Base-by-base conservation (phyloP, 2,329 filamentous ascomycete genomes). In the Aspergillus eucalypticola region DNA sequence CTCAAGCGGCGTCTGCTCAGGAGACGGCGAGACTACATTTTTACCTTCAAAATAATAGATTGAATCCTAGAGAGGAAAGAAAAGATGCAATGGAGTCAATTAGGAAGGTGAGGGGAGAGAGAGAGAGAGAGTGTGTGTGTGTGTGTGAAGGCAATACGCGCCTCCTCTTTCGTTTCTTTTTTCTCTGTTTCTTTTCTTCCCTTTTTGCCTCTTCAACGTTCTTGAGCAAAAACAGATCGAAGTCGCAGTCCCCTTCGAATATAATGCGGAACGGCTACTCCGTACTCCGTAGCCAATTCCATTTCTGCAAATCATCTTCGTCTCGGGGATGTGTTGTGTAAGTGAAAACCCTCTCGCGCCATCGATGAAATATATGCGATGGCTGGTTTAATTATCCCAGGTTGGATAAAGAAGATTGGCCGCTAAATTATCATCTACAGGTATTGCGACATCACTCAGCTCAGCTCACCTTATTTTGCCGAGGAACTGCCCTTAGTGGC, bases 401-500 rank as follows among this genome's bases (percentile, higher is more conserved):
- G n/a, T 42, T 19, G n/a, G 17, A 17, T 19, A 8, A 19, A 11
- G 6, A 42, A 42, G n/a, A 48, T 48, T 48, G 44, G 19, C 44
- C 44, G 44, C 44, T 48, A 48, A 46, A 46, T 46, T 25, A 46
- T 46, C 21, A 46, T 46, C 42, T 13, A 23, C 19, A 21, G 10
- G 42, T 29, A 48, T 48, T 27, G 44, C 44, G 44, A 48, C 17
- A 48, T 48, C 21, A 21, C 44, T 48, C 44, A 44, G 41, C 23
- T 48, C 44, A 44, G 41, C 41, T 44, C 41, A 44, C 44, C 44
- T 48, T 48, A 48, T 48, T 48, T 48, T 48, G 44, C 44, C 44
- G 44, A 48, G 44, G 44, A 48, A 48, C 21, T 27, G 23, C 23
- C 44, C 19, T n/a, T 48, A 27, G 44, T 48, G 44, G 44, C 44